Base-by-base conservation (phyloP, 2,329 filamentous ascomycete genomes). In the Penicillium sp. region DNA sequence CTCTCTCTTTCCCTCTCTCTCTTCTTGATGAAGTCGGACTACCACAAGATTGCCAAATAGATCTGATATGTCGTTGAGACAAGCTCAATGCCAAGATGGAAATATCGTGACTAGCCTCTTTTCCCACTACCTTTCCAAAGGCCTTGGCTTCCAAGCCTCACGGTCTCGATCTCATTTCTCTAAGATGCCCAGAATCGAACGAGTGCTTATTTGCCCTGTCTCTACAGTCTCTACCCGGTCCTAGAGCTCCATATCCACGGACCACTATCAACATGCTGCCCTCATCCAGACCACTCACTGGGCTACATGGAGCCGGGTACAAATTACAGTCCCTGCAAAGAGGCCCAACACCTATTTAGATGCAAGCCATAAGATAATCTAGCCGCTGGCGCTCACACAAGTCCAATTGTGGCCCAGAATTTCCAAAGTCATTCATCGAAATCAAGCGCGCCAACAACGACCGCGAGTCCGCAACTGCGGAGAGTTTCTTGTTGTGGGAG, bases 361-460 rank as follows among this genome's bases (percentile, higher is more conserved):
- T n/a, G n/a, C n/a, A n/a, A n/a, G n/a, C n/a, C n/a, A n/a, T n/a
- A n/a, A n/a, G n/a, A n/a, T n/a, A n/a, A n/a, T n/a, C n/a, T n/a
- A n/a, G n/a, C n/a, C n/a, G n/a, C 40, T 53, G 29, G 50, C 51
- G 13, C 59, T 65, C 4, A 53, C 47, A 10, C 47, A 50, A 10
- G 41, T 39, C 3, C 59, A 64, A 45, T n/a, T 65, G 63, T 36
- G 49, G 50, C 12, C 33, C 51, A 9, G 53, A 59, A 11, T 66
- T 67, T 31, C 63, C 64, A 3, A 64, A 59, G 5, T 38, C 66
- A 12, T 66, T 64, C 45, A 55, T 58, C 27, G 64, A 66, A 35
- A 39, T 63, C 9, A 37, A 53, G 22, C 63, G 64, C 25, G 62
- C 58, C 2, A 41, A 43, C 4, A 35, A 35, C 2, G 59, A 56